Evolutionary conservation across 768 basidiomycete species (phyloP).

Genomic region (Lanmaoa rubissima): DNA sequence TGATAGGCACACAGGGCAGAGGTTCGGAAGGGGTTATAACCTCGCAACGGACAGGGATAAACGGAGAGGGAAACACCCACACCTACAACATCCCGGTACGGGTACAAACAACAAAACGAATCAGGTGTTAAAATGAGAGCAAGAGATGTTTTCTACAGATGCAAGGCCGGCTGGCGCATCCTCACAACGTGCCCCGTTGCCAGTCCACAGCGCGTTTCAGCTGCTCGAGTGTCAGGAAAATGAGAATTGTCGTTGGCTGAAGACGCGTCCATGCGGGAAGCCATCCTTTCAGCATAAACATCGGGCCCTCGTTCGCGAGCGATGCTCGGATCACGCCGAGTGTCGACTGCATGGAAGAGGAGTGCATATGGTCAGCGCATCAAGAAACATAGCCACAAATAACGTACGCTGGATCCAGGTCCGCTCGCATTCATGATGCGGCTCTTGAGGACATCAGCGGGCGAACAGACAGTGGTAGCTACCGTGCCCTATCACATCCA

Average conservation of each 20-base stretch:
- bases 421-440: slow-evolving; percentile 90
- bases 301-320: slow-evolving; percentile 70
- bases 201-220: slow-evolving; percentile 71
- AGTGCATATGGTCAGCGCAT: neutral
- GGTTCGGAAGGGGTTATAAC: neutral
- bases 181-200: slow-evolving; percentile 37
- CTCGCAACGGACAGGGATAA: neutral
- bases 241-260: slow-evolving; percentile 85
- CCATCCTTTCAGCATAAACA: slow-evolving; percentile 96
- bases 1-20: neutral
- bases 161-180: neutral
- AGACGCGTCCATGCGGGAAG: slow-evolving; percentile 83
- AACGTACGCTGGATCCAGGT: slow-evolving; percentile 68
- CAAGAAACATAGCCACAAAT: neutral
- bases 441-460: slow-evolving; percentile 85
- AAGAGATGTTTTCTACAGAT: neutral
- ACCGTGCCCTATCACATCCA: slow-evolving; percentile 65
- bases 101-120: neutral
- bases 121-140: neutral
- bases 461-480: slow-evolving; percentile 86
- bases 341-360: slow-evolving; percentile 50
- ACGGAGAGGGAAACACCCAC: neutral
- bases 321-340: slow-evolving; percentile 66
- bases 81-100: neutral
- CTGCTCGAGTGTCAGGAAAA: slow-evolving; percentile 83